Evolutionary conservation across 2,329 filamentous ascomycete genomes (phyloP).

Genomic region (Alternaria rosae): DNA sequence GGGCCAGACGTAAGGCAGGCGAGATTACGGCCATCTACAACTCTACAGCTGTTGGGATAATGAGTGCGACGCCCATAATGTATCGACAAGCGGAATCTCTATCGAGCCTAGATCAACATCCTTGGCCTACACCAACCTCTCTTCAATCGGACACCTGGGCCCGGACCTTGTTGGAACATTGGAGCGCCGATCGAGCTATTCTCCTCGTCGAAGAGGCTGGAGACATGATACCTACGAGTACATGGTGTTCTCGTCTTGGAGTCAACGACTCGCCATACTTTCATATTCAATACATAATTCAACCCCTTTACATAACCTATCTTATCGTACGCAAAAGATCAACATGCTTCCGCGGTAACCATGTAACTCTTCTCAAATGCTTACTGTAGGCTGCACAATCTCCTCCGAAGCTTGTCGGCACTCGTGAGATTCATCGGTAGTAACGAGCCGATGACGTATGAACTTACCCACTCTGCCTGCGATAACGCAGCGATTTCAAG

Average conservation of each 20-base stretch:
- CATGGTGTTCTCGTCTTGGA: not conserved
- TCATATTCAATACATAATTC: conserved; percentile 16
- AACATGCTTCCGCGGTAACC: not conserved
- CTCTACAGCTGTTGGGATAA: not conserved
- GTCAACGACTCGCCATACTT: conserved; percentile 8
- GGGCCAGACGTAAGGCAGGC: not conserved
- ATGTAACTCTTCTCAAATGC: not conserved
- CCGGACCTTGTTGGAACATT: not conserved
- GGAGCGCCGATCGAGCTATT: not conserved
- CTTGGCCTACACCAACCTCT: not conserved
- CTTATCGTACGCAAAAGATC: not conserved
- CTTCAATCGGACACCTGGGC: not conserved
- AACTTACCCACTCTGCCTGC: not conserved
- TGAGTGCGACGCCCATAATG: not conserved
- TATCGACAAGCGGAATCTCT: not conserved
- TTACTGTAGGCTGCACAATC: not conserved
- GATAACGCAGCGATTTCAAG: not conserved
- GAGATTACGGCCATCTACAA: not conserved
- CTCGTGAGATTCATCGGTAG: conserved; percentile 10
- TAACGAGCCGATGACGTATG: conserved; percentile 3
- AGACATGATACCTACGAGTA: not conserved
- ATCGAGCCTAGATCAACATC: not conserved
- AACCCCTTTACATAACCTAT: not conserved
- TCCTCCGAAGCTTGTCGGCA: conserved; percentile 14
- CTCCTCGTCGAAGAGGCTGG: not conserved